Base-by-base conservation (phyloP, 139 green algal genomes). In the Yamagishiella unicocca region DNA sequence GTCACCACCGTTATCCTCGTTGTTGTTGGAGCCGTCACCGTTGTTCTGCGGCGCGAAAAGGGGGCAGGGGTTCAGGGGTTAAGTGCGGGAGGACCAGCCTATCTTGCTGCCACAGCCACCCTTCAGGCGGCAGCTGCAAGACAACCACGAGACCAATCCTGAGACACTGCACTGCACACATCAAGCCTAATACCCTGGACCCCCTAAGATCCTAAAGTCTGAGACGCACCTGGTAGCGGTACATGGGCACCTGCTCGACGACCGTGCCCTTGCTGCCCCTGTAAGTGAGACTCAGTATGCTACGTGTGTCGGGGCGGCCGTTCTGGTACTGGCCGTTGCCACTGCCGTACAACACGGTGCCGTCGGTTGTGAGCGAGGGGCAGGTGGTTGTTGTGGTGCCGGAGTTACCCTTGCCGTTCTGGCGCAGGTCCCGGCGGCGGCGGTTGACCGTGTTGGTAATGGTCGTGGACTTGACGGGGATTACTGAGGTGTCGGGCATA, bases 301-400 rank as follows among this genome's bases (percentile, higher is more conserved):
- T 87, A 35, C 67, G 67, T 0, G 25, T 8, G 53, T 87, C 82
- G 22, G 50, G 35, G 7, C 43, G 42, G 46, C 82, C 82, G 50
- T 87, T 87, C 67, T 87, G 82, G 67, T 87, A 87, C 68, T 87
- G 82, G 2, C n/a, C 25, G 33, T 87, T 46, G 33, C 82, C 82
- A 1, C 43, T 55, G 50, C 82, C 82, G 35, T 79, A 75, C 42
- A 87, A 25, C 4, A 72, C 27, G 1, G 25, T 37, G 67, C 82
- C 82, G 46, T 87, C 43, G 2, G 82, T 77, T 14, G 82, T 87
- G 0, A 87, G 67, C 9, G 67, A 80, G 24, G 82, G 82, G 38
- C 82, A 87, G 27, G 12, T 43, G 12, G 46, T 82, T 6, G 24
- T 84, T 54, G 37, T 72, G 7, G 45, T 72, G 29, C 9, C 72